Conservation (phyloP, 306 rosid genomes). For the Pyrus betulifolia region DNA sequence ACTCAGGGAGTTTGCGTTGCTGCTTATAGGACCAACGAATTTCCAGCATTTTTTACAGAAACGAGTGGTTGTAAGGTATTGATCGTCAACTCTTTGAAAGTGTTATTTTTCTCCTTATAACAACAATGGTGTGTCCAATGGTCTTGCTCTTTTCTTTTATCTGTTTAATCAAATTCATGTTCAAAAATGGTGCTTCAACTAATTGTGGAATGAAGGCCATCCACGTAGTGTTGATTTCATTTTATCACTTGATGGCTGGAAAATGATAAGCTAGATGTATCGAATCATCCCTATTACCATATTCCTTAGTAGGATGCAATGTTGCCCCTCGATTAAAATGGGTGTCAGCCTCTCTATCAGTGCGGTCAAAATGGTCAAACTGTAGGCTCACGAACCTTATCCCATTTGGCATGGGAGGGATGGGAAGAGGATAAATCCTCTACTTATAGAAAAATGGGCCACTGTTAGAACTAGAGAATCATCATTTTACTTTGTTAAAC, state of each 20-base stretch:
- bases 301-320: not conserved
- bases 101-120: not conserved
- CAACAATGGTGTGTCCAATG: not conserved
- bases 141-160: not conserved
- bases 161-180: not conserved
- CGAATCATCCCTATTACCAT: not conserved
- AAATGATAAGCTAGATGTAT: not conserved
- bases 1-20: conserved; percentile 91
- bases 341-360: not conserved
- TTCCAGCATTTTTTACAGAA: conserved; percentile 88
- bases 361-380: not conserved
- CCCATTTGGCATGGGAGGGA: not conserved
- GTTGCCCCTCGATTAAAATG: not conserved
- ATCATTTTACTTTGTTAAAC: not conserved
- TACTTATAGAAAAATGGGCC: not conserved
- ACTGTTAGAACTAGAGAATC: not conserved
- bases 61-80: conserved; percentile 88
- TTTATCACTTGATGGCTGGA: not conserved
- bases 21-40: conserved; percentile 71
- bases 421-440: not conserved
- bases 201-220: not conserved
- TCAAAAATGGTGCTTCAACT: not conserved
- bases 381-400: not conserved
- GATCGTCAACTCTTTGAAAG: not conserved
- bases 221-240: not conserved